phyloP scores from a whole-genome alignment of 495 filamentous ascomycete species.

The Penicillium parvum region DNA sequence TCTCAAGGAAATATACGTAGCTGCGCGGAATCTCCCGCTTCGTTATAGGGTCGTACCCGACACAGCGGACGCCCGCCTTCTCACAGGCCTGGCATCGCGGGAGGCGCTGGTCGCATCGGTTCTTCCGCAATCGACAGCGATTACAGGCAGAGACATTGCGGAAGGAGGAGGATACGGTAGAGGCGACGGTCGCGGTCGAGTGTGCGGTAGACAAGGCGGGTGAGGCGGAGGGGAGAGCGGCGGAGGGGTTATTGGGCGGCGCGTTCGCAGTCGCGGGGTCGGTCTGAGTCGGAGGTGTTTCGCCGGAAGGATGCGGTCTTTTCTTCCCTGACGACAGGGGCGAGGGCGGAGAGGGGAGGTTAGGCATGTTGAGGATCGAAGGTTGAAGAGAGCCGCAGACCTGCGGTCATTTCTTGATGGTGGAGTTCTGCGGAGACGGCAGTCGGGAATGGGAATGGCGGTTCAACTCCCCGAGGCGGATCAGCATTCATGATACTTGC shows the following conservation, averaged over 20 bases:
- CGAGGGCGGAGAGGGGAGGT: slow-evolving; percentile 31
- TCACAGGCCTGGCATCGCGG: slow-evolving; percentile 87
- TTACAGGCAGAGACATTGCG: slow-evolving; percentile 95
- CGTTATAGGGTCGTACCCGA: slow-evolving; percentile 93
- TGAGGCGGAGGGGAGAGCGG: slow-evolving; percentile 10
- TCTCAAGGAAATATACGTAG: slow-evolving; percentile 93
- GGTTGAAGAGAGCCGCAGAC: slow-evolving; percentile 23
- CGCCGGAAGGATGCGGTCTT: slow-evolving; percentile 33
- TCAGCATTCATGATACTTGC: slow-evolving; percentile 40
- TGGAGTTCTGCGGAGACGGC: slow-evolving; percentile 23
- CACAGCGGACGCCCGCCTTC: slow-evolving; percentile 83
- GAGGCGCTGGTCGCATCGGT: slow-evolving; percentile 87
- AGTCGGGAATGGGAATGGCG: slow-evolving; percentile 27
- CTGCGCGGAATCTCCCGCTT: slow-evolving; percentile 91
- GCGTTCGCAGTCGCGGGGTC: slow-evolving; percentile 17
- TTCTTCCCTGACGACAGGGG: slow-evolving; percentile 39
- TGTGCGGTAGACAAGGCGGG: slow-evolving; percentile 17
- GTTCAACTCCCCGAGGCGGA: slow-evolving; percentile 16
- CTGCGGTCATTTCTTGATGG: slow-evolving; percentile 38
- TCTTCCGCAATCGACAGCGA: slow-evolving; percentile 86
- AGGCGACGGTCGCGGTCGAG: slow-evolving; percentile 17
- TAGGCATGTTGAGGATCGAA: slow-evolving; percentile 37
- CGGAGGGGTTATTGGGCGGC: slow-evolving; percentile 12
- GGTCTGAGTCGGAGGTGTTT: slow-evolving; percentile 19
- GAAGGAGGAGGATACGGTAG: slow-evolving; percentile 53